phyloP scores from a whole-genome alignment of 352 stramenopile species.

The Pythium myriotylum region DNA sequence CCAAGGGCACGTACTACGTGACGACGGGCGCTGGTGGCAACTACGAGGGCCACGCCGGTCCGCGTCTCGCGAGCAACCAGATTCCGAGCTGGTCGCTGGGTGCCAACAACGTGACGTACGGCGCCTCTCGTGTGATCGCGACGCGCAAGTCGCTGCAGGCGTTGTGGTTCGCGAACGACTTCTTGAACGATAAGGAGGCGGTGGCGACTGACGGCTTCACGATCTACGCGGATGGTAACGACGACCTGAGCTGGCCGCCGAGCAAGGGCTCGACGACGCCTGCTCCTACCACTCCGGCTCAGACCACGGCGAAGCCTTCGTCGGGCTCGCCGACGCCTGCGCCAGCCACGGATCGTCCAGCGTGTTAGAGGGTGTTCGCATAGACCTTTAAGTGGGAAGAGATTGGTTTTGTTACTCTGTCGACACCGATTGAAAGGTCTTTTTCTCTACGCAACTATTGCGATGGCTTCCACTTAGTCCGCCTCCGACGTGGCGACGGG shows the following conservation, averaged over 20 bases:
- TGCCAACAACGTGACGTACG: conserved; percentile 49
- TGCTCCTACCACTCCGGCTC: neutral
- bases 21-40: conserved; percentile 52
- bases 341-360: no score
- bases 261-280: conserved; percentile 24
- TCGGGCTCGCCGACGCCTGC: neutral
- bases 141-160: conserved; percentile 48
- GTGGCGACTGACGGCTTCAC: conserved; percentile 53
- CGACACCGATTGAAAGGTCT: no score
- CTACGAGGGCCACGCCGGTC: conserved; percentile 47
- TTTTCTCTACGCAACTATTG: no score
- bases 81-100: conserved; percentile 46
- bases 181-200: conserved; percentile 29
- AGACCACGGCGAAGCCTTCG: conserved; percentile 17
- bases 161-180: conserved; percentile 57
- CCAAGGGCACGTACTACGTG: conserved; percentile 49
- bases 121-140: conserved; percentile 47
- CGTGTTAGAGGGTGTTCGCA: no score
- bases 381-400: no score
- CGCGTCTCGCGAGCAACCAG: conserved; percentile 29
- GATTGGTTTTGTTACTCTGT: no score
- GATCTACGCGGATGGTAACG: conserved; percentile 41
- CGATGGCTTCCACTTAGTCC: no score
- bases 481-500: no score
- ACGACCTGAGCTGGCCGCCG: conserved; percentile 39